Evolutionary conservation across 78 protist genomes (phyloP), one percentile per base, ranked within the genome.

Genomic region (Dictyostelium brefeldianum): DNA sequence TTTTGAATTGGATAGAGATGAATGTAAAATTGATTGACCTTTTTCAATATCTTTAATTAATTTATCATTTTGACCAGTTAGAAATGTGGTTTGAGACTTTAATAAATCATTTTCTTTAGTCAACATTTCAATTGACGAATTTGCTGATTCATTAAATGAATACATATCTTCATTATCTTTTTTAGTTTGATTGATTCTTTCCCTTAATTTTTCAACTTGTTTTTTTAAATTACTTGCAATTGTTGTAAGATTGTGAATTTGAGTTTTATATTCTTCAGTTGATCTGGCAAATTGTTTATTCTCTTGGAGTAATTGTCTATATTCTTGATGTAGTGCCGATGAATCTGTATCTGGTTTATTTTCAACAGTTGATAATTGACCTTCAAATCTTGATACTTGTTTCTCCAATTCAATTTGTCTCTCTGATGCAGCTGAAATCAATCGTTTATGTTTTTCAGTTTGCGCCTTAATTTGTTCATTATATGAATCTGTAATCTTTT

Each of bases 31-130:
- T 67, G 15, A 67, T 67, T 67, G 75, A 5, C 22, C 15, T 17
- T 31, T 67, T 67, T 65, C 47, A 65, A 14, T 65, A 10, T 65
- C 74, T 65, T 29, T 65, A 29, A 65, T 29, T 1, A 65, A 8
- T 65, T 29, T 65, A 27, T 65, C 74, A 65, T 65, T 65, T 29
- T 29, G 36, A n/a, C n/a, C n/a, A n/a, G n/a, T n/a, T n/a, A n/a
- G n/a, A n/a, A n/a, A n/a, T n/a, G n/a, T n/a, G n/a, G n/a, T n/a
- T n/a, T n/a, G n/a, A n/a, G n/a, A n/a, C n/a, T n/a, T n/a, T n/a
- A n/a, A n/a, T n/a, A n/a, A n/a, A n/a, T n/a, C n/a, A n/a, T n/a
- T n/a, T n/a, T n/a, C n/a, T n/a, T n/a, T n/a, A n/a, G n/a, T n/a
- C n/a, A n/a, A n/a, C n/a, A n/a, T n/a, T n/a, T n/a, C n/a, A n/a